phyloP scores from a whole-genome alignment of 2,329 filamentous ascomycete genomes.

The Aspergillus oerlinghausenensis region DNA sequence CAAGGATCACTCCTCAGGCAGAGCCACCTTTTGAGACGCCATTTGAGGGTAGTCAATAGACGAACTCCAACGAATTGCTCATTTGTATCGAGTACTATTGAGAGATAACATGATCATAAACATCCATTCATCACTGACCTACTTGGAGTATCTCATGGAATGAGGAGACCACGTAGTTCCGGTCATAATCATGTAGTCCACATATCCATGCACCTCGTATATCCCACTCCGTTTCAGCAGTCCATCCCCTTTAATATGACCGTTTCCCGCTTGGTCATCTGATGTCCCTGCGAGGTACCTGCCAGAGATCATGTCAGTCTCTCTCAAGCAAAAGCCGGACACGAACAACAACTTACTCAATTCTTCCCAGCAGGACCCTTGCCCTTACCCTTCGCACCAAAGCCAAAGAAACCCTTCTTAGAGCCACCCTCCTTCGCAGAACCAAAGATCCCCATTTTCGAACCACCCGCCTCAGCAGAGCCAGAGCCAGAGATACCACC shows the following conservation, averaged over 20 bases:
- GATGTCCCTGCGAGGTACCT: neutral
- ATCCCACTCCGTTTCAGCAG: neutral
- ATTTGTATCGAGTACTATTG: neutral
- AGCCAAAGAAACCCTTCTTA: neutral
- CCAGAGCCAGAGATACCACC: too few relatives aligned
- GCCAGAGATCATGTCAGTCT: neutral
- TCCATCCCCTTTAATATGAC: neutral
- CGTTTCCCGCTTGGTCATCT: neutral
- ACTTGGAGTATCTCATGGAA: neutral
- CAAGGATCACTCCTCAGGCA: conserved; percentile 77
- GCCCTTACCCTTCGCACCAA: neutral
- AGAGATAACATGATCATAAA: neutral
- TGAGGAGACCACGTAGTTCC: neutral
- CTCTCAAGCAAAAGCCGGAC: neutral
- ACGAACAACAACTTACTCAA: neutral
- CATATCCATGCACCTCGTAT: neutral
- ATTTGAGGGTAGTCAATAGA: conserved; percentile 32
- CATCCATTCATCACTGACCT: neutral
- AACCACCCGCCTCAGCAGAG: too few relatives aligned
- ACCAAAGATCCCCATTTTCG: too few relatives aligned
- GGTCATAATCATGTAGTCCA: neutral
- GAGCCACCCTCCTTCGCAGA: neutral
- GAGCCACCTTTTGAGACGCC: conserved; percentile 72
- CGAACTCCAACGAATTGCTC: neutral
- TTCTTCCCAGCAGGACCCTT: neutral